These are phyloP conservation scores for Patellifolia procumbens DNA, from an alignment of 179 eudicot genomes.

Conservation along the genomic window DNA sequence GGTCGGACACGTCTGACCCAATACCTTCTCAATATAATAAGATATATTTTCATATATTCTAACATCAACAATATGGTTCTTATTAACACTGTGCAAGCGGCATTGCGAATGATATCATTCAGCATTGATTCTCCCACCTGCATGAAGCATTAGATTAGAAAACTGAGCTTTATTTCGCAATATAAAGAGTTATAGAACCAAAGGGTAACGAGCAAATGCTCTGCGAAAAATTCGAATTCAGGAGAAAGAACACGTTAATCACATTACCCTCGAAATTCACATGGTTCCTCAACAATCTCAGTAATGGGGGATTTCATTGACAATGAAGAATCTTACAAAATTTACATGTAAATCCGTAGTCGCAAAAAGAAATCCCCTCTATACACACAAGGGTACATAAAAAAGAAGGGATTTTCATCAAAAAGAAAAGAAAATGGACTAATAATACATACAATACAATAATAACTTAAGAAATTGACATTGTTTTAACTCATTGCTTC, in stretches of 20 bases:
- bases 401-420: neutral
- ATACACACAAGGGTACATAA: constrained; percentile 15
- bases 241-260: neutral
- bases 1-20: too few species aligned
- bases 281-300: neutral
- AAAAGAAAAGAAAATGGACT: neutral
- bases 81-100: too few species aligned
- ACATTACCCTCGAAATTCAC: neutral
- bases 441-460: constrained; percentile 9
- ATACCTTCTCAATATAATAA: too few species aligned
- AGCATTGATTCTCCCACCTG: too few species aligned
- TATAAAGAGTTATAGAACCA: neutral
- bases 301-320: constrained; percentile 24
- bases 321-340: constrained; percentile 25
- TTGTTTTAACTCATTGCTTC: constrained; percentile 32
- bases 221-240: neutral
- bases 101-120: too few species aligned
- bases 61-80: too few species aligned
- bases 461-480: neutral
- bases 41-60: too few species aligned
- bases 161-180: too few species aligned
- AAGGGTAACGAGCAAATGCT: neutral
- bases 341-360: constrained; percentile 21
- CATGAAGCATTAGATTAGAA: too few species aligned
- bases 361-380: constrained; percentile 22